These are phyloP conservation scores for Diutina scorzettiae DNA, from an alignment of 1,139 yeast genomes.

Conservation along the genomic window DNA sequence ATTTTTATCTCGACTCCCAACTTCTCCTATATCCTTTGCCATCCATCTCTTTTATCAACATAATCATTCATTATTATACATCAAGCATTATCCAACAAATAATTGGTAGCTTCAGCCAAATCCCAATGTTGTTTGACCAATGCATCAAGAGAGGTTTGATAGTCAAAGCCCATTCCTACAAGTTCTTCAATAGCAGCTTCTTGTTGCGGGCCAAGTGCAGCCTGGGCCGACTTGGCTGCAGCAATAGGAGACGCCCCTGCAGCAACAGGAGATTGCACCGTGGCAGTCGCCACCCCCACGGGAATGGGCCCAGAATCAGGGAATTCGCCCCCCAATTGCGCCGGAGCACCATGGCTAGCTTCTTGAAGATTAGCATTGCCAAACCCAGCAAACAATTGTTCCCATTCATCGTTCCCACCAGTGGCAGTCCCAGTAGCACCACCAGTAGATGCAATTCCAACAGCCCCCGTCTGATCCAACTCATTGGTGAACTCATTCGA, in stretches of 20 bases:
- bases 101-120: conserved; percentile 76
- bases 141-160: conserved; percentile 54
- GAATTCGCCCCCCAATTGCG: conserved; percentile 1
- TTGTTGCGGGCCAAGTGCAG: conserved; percentile 16
- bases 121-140: conserved; percentile 61
- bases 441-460: conserved; percentile 5
- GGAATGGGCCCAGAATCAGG: conserved; percentile 3
- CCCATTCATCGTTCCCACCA: conserved; percentile 73
- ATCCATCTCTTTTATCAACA: not conserved
- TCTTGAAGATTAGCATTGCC: conserved; percentile 39
- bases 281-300: too few species aligned
- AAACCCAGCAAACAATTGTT: conserved; percentile 83
- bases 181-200: conserved; percentile 45
- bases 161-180: conserved; percentile 81
- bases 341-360: conserved; percentile 7
- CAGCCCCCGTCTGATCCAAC: conserved; percentile 17
- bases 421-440: not conserved
- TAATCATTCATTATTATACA: not conserved
- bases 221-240: conserved; percentile 7
- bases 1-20: not conserved
- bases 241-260: too few species aligned
- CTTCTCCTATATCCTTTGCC: not conserved
- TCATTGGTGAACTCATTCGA: conserved; percentile 3
- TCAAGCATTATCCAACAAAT: conserved; percentile 56
- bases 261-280: too few species aligned